phyloP scores from a whole-genome alignment of 2,329 filamentous ascomycete species.

The Lachnellula arida region DNA sequence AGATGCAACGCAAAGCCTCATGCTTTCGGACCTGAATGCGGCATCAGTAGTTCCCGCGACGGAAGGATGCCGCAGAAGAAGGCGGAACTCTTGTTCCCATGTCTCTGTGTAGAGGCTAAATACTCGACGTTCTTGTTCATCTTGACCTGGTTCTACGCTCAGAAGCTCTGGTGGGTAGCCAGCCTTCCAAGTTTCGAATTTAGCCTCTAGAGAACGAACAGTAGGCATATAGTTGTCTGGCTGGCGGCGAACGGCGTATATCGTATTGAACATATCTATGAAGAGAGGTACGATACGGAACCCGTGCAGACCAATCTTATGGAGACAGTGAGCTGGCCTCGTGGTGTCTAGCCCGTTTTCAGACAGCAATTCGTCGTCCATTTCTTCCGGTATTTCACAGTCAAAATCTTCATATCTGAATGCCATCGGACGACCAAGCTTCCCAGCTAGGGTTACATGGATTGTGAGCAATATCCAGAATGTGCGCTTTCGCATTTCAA shows the following conservation, averaged over 20 bases:
- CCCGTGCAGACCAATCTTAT: slow-evolving; percentile 59
- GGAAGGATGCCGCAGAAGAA: slow-evolving; percentile 59
- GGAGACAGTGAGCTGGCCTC: slow-evolving; percentile 56
- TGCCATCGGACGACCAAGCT: slow-evolving; percentile 72
- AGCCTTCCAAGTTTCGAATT: slow-evolving; percentile 58
- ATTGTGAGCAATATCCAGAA: slow-evolving; percentile 71
- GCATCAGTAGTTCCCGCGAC: slow-evolving; percentile 52
- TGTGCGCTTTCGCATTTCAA: slow-evolving; percentile 72
- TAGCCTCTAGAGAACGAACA: slow-evolving; percentile 61
- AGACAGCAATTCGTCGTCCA: slow-evolving; percentile 65
- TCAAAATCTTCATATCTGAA: slow-evolving; percentile 73
- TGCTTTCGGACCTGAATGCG: slow-evolving; percentile 55
- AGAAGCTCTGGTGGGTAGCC: slow-evolving; percentile 58
- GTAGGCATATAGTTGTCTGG: slow-evolving; percentile 58
- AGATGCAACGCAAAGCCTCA: slow-evolving; percentile 61
- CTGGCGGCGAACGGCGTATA: slow-evolving; percentile 67
- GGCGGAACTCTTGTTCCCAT: slow-evolving; percentile 52
- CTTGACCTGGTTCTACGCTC: slow-evolving; percentile 36
- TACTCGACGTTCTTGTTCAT: slow-evolving; percentile 41
- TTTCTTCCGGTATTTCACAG: slow-evolving; percentile 66
- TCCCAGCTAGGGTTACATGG: slow-evolving; percentile 65
- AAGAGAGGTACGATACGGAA: slow-evolving; percentile 63
- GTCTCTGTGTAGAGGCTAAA: slow-evolving; percentile 51
- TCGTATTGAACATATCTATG: slow-evolving; percentile 68
- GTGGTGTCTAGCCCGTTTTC: slow-evolving; percentile 58